Evolutionary conservation across 2,329 filamentous ascomycete genomes (phyloP), one percentile per base, ranked within the genome.

Genomic region (Zymoseptoria crescenta): DNA sequence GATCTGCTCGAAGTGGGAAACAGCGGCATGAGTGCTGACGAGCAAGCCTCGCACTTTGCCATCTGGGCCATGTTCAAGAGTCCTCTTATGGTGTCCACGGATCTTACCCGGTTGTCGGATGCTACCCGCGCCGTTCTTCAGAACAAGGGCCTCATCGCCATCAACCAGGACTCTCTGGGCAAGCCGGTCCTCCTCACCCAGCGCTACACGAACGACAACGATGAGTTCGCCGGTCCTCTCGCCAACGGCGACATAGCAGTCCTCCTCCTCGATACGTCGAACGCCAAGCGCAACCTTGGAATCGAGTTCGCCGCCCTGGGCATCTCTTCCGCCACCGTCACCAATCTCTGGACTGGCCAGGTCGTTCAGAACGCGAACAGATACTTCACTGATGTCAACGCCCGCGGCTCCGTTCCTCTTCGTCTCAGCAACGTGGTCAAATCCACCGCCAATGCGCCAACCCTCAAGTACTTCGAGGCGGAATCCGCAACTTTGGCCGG

Each of bases 81-180:
- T 48, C 61, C 65, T 6, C 57, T 71, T 8, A 65, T 69, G 62
- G 56, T 71, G n/a, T 68, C 67, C 1, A 65, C 63, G 4, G 49
- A 55, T 24, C 53, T 64, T 0, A 56, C 58, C 10, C 52, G 48
- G 8, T 63, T 70, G 52, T 65, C 65, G 10, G 54, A 56, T 13
- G 57, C 61, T 5, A 67, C 66, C 3, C 54, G 61, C 20, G 56
- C 59, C 21, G 68, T 75, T 52, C 60, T 77, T 52, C 73, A 72
- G 1, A 84, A 84, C 68, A 72, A 75, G 27, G 81, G 83, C 57
- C 77, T 83, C 21, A 80, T 86, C 24, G 77, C 77, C 0, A 80
- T 83, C 65, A 85, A 85, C 64, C 82, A 85, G 63, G 83, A 85
- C 64, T 60, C 77, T 0, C 69, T 84, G 0, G 81, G 76, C 0